Evolutionary conservation across 1,139 yeast genomes (phyloP).

Genomic region (Taiozyma onychis): DNA sequence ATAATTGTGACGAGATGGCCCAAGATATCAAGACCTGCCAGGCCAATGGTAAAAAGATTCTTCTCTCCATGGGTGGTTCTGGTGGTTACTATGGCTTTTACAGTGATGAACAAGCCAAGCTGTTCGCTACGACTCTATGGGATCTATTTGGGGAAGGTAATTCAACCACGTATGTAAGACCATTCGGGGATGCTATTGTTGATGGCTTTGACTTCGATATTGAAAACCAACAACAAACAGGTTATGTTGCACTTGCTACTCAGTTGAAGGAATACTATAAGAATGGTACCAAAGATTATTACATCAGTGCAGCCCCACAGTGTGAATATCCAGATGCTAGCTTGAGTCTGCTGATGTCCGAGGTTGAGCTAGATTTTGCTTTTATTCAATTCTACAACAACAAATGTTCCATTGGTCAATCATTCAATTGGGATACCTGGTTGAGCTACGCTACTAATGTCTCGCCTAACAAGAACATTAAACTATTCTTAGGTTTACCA

Average conservation of each 20-base stretch:
- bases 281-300: conserved; percentile 39
- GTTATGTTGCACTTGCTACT: conserved; percentile 47
- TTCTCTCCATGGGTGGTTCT: conserved; percentile 78
- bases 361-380: conserved; percentile 61
- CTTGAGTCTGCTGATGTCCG: conserved; percentile 50
- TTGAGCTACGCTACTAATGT: conserved; percentile 42
- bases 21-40: conserved; percentile 71
- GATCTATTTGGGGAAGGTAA: conserved; percentile 62
- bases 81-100: conserved; percentile 63
- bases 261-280: conserved; percentile 23
- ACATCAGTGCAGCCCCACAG: conserved; percentile 80
- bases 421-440: conserved; percentile 75
- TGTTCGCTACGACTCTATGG: conserved; percentile 67
- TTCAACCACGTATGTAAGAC: conserved; percentile 39
- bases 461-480: conserved; percentile 55
- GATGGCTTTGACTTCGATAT: conserved; percentile 65
- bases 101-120: conserved; percentile 49
- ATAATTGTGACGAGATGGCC: conserved; percentile 34
- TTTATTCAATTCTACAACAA: conserved; percentile 86
- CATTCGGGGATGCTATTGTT: conserved; percentile 54
- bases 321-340: conserved; percentile 77
- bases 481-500: conserved; percentile 60
- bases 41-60: conserved; percentile 54
- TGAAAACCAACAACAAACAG: conserved; percentile 43
- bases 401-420: conserved; percentile 41